Evolutionary conservation across 2,329 filamentous ascomycete genomes (phyloP).

Genomic region (Paecilomyces variotii): DNA sequence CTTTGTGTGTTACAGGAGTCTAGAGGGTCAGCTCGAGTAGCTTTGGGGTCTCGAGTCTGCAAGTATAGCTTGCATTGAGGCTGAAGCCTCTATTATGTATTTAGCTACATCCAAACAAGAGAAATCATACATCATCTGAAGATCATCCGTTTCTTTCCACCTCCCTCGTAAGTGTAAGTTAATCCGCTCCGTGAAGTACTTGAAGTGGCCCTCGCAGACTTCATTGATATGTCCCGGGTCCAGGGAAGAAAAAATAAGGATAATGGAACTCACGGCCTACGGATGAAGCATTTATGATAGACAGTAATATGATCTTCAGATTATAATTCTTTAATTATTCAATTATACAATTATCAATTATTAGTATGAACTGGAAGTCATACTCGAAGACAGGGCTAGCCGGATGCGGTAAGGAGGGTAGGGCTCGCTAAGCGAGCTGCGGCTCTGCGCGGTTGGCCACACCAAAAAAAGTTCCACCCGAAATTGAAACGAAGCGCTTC

Average conservation of each 20-base stretch:
- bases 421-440: constrained; percentile 39
- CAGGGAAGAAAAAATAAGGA: too few species aligned
- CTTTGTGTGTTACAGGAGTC: neutral
- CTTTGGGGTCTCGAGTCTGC: neutral
- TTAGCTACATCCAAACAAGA: neutral
- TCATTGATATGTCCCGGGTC: too few species aligned
- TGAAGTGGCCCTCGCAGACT: too few species aligned
- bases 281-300: too few species aligned
- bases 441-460: constrained; percentile 29
- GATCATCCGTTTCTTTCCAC: neutral
- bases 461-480: constrained; percentile 34
- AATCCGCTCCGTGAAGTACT: too few species aligned
- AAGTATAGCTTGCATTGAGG: neutral
- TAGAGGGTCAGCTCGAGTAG: neutral
- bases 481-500: constrained; percentile 23
- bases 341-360: too few species aligned
- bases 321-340: too few species aligned
- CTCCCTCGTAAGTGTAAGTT: neutral
- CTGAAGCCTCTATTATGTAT: neutral
- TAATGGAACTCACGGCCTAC: too few species aligned
- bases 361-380: too few species aligned
- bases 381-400: constrained; percentile 1
- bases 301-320: too few species aligned
- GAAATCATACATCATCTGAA: neutral
- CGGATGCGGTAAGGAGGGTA: constrained; percentile 24